Evolutionary conservation across 2,329 filamentous ascomycete genomes (phyloP).

Genomic region (Pestalotiopsis sp.): DNA sequence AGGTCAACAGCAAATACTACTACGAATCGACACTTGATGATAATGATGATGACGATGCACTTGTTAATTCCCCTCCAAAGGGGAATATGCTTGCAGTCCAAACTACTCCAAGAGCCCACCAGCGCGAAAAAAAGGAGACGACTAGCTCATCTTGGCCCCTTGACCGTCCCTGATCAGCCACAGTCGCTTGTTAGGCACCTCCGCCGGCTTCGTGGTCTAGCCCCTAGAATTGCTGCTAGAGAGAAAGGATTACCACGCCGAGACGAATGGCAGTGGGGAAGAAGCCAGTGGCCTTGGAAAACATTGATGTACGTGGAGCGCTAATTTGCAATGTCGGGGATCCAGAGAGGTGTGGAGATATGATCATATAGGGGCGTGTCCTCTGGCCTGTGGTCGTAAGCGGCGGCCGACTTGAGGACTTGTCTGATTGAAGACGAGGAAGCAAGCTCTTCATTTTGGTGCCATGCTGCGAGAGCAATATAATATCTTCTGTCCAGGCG

Average conservation of each 20-base stretch:
- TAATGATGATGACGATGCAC: conserved; percentile 1
- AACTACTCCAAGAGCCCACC: neutral
- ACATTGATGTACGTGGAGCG: neutral
- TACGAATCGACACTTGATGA: neutral
- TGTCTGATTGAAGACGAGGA: no score
- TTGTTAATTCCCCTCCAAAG: neutral
- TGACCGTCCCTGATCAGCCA: conserved; percentile 2
- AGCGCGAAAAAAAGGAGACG: conserved; percentile 8
- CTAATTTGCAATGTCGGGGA: neutral
- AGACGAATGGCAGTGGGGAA: neutral
- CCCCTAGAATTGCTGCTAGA: neutral
- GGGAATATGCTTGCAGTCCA: conserved; percentile 3
- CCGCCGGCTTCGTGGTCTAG: conserved; percentile 5
- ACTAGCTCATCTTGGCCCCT: conserved; percentile 3
- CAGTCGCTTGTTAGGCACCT: neutral
- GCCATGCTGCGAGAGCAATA: no score
- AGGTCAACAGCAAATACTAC: neutral
- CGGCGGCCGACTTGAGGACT: neutral
- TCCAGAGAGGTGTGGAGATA: neutral
- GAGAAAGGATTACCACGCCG: neutral
- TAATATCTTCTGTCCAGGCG: no score
- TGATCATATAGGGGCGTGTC: neutral
- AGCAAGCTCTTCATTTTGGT: no score
- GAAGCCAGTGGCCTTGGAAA: neutral
- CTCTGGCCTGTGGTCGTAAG: neutral